Conservation (phyloP, 495 filamentous ascomycete genomes). For the Tricharina praecox region DNA sequence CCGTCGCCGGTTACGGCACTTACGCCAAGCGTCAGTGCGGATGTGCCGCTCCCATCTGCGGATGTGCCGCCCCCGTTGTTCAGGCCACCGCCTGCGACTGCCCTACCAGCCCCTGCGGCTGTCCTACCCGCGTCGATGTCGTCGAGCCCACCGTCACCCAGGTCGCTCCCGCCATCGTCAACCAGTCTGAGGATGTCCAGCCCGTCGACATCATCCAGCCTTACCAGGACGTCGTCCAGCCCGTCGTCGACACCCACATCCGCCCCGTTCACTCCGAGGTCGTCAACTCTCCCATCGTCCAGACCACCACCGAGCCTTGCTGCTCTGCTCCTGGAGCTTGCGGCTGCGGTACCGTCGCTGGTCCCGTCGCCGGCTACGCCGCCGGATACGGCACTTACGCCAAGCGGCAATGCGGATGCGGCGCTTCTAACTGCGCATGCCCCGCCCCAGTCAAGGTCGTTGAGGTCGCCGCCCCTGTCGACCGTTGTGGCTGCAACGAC, state of each 20-base stretch:
- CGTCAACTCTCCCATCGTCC: neutral
- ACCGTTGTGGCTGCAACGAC: too few species aligned
- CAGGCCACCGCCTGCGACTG: neutral
- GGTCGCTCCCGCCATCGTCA: neutral
- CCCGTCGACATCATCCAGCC: constrained; percentile 4
- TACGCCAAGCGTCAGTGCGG: neutral
- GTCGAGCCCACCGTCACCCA: neutral
- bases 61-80: neutral
- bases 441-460: too few species aligned
- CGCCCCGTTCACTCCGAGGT: neutral
- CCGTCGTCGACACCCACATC: neutral
- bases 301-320: neutral
- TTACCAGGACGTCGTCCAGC: constrained; percentile 1
- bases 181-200: neutral
- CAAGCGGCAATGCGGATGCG: neutral
- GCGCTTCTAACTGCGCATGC: neutral
- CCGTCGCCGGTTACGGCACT: neutral
- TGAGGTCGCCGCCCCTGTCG: too few species aligned
- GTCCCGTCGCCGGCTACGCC: neutral
- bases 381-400: neutral
- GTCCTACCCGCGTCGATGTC: neutral
- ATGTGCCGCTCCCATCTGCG: neutral
- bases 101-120: neutral
- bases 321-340: neutral
- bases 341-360: neutral